These are phyloP conservation scores for Penicillium coprophilum DNA, from an alignment of 495 filamentous ascomycete species.

Conservation along the genomic window DNA sequence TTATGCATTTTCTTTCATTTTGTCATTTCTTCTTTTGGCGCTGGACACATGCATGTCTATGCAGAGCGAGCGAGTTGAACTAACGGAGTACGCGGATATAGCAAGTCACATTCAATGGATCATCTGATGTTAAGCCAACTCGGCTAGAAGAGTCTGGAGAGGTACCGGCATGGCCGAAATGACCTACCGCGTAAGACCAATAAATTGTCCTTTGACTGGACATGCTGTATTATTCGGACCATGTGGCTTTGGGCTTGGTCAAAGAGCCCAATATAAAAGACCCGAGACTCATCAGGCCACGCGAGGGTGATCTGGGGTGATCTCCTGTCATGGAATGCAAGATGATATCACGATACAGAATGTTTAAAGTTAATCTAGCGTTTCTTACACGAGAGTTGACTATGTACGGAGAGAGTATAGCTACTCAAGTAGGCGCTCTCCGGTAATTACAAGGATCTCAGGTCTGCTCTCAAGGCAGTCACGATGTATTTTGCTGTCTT, in stretches of 20 bases:
- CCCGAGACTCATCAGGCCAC: background rate
- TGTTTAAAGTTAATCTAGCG: background rate
- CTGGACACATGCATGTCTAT: background rate
- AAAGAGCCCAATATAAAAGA: background rate
- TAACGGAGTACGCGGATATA: background rate
- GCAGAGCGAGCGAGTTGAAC: background rate
- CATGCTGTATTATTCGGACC: background rate
- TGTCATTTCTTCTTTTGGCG: background rate
- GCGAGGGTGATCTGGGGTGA: background rate
- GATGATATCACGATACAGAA: background rate
- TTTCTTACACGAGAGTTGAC: background rate
- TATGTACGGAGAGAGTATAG: background rate
- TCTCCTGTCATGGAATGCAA: background rate
- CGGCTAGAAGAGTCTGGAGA: background rate
- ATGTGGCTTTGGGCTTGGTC: background rate
- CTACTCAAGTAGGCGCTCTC: background rate
- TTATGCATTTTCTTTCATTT: background rate
- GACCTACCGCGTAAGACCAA: background rate
- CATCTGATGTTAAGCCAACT: background rate
- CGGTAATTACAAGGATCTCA: background rate
- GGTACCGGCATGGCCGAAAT: background rate
- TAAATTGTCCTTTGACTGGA: background rate
- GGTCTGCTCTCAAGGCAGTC: background rate
- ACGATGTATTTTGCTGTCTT: background rate
- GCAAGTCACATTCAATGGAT: background rate